Percentiles rank a stretch among this genome's conserved stretches.
These are phyloP conservation scores for Aspergillus diversus DNA, from an alignment of 495 filamentous ascomycete species.

Conservation along the genomic window DNA sequence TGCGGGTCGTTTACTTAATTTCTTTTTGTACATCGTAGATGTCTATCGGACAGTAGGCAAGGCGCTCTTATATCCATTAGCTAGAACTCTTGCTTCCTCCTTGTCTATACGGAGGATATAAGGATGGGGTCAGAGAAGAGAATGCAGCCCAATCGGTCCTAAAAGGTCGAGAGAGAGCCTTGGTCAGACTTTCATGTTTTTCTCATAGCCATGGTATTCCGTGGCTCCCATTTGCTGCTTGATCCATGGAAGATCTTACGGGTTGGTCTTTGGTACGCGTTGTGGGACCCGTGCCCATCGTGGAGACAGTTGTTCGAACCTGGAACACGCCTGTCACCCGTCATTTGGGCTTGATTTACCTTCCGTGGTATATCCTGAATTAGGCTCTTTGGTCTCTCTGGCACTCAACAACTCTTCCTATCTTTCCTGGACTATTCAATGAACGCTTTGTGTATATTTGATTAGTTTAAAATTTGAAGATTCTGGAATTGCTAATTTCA, in stretches of 20 bases:
- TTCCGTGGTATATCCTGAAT: background rate
- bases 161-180: background rate
- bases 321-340: conserved; percentile 30
- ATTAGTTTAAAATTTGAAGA: too few species aligned
- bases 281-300: conserved; percentile 26
- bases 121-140: background rate
- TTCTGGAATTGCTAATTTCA: too few species aligned
- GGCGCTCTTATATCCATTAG: background rate
- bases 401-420: background rate
- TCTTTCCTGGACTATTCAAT: background rate
- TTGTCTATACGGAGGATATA: background rate
- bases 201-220: background rate
- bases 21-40: background rate
- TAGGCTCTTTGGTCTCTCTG: too few species aligned
- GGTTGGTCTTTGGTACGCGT: conserved; percentile 17
- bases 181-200: too few species aligned
- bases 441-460: too few species aligned
- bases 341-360: conserved; percentile 7
- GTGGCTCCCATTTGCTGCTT: conserved; percentile 7
- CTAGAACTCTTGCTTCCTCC: background rate
- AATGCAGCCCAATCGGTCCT: background rate
- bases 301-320: conserved; percentile 31
- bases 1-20: background rate
- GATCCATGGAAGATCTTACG: conserved; percentile 18
- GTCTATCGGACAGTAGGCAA: background rate